These are phyloP conservation scores for Xylaria sp. DNA, from an alignment of 2,329 filamentous ascomycete species.

Conservation along the genomic window DNA sequence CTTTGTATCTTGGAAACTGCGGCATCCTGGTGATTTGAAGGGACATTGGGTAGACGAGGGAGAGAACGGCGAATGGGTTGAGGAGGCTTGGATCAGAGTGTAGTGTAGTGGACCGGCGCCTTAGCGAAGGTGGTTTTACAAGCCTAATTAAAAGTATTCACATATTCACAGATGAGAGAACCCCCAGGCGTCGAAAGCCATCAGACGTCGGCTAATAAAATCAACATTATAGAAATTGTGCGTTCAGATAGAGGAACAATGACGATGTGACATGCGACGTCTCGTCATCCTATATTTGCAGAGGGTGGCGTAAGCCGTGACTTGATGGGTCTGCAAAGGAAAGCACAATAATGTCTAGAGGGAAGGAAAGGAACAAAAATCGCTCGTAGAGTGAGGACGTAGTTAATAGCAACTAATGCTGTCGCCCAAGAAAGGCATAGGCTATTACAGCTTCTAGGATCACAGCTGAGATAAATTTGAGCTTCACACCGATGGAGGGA, in stretches of 20 bases:
- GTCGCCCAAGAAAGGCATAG: background rate
- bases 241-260: background rate
- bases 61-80: conserved; percentile 15
- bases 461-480: background rate
- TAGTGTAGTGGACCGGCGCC: background rate
- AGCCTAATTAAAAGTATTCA: background rate
- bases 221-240: background rate
- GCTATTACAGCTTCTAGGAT: no score
- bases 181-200: background rate
- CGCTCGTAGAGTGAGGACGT: background rate
- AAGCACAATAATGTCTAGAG: background rate
- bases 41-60: conserved; percentile 6
- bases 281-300: background rate
- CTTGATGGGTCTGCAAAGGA: background rate
- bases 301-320: background rate
- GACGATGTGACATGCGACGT: background rate
- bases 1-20: background rate
- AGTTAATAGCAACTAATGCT: background rate
- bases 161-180: background rate
- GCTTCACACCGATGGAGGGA: background rate
- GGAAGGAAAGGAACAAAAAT: background rate
- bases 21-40: background rate
- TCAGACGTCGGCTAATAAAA: background rate
- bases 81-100: background rate
- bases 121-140: no score